These are phyloP conservation scores for Thielaviopsis populi DNA, from an alignment of 2,329 filamentous ascomycete genomes.

Conservation along the genomic window DNA sequence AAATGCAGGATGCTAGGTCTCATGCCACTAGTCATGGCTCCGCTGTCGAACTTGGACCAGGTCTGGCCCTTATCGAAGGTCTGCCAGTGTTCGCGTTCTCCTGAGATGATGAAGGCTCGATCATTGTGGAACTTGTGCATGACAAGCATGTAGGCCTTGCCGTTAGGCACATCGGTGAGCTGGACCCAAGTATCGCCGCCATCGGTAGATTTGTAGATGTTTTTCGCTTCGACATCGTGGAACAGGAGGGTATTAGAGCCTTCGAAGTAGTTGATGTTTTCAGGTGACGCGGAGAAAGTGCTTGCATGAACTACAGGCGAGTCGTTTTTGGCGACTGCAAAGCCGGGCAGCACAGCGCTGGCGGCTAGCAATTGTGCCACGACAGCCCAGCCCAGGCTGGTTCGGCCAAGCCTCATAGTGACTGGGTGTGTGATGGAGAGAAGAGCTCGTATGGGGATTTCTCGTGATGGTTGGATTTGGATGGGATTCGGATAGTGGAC, in stretches of 20 bases:
- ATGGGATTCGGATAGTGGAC: not conserved
- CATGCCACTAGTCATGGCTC: constrained; percentile 40
- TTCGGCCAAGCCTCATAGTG: constrained; percentile 13
- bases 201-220: constrained; percentile 64
- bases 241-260: constrained; percentile 71
- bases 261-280: constrained; percentile 74
- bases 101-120: constrained; percentile 67
- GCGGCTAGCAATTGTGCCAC: constrained; percentile 14
- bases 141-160: constrained; percentile 45
- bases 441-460: not conserved
- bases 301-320: constrained; percentile 50
- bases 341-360: constrained; percentile 5
- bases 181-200: constrained; percentile 64
- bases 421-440: not conserved
- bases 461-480: not conserved
- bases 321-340: constrained; percentile 36
- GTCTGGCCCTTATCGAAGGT: constrained; percentile 69
- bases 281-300: constrained; percentile 50
- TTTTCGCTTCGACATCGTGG: constrained; percentile 47
- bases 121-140: constrained; percentile 67
- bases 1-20: constrained; percentile 46
- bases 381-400: constrained; percentile 11
- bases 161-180: constrained; percentile 49
- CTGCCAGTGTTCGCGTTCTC: constrained; percentile 57
- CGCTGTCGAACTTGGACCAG: constrained; percentile 61